Evolutionary conservation across 306 rosid species (phyloP).

Genomic region (Erythrophleum fordii): DNA sequence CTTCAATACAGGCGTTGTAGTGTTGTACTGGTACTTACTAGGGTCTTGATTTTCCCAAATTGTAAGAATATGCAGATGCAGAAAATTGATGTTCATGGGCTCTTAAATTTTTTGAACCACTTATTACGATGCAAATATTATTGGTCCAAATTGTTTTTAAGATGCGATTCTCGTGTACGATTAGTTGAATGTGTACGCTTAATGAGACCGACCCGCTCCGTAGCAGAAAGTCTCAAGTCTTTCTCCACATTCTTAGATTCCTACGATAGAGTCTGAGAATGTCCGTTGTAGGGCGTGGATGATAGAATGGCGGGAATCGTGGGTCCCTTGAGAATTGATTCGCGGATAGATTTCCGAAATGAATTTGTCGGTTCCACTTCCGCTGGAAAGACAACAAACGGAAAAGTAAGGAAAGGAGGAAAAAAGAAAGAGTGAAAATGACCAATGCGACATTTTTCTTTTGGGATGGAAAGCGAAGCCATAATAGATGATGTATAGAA

Average conservation of each 20-base stretch:
- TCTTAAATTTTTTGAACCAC: background rate
- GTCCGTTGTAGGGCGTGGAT: background rate
- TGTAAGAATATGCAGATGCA: conserved; percentile 50
- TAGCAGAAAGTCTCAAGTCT: background rate
- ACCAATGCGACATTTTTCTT: background rate
- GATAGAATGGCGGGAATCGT: background rate
- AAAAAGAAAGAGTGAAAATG: background rate
- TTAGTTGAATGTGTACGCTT: background rate
- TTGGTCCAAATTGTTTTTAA: background rate
- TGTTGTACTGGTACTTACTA: conserved; percentile 51
- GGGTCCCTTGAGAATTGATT: background rate
- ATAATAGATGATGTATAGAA: background rate
- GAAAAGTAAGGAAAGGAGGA: background rate
- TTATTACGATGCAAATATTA: background rate
- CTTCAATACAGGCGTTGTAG: conserved; percentile 45
- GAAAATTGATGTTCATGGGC: conserved; percentile 34
- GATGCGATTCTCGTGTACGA: background rate
- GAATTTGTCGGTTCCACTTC: background rate
- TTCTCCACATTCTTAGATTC: background rate
- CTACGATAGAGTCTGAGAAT: background rate
- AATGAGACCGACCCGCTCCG: background rate
- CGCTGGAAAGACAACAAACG: background rate
- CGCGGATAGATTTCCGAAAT: background rate
- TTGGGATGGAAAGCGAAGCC: background rate
- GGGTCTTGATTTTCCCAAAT: conserved; percentile 51